A percentile compares a stretch with the other conserved stretches of the same genome.
Evolutionary conservation across 352 stramenopile species (phyloP).

Genomic region (Phytophthora crassamura): DNA sequence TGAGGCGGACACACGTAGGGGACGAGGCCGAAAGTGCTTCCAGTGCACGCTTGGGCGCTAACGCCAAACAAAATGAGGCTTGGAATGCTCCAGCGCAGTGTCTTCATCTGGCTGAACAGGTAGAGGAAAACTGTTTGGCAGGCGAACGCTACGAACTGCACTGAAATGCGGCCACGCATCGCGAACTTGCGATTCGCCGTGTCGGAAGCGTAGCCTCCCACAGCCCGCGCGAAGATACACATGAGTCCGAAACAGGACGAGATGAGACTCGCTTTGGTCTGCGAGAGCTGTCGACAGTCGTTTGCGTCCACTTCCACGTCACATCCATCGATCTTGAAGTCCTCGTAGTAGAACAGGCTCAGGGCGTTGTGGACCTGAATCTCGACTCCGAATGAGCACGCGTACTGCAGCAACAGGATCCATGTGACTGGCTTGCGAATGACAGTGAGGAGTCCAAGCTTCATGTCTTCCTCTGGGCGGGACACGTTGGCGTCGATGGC

Average conservation of each 20-base stretch:
- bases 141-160: constrained; percentile 65
- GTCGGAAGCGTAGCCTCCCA: too few species aligned
- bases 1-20: constrained; percentile 41
- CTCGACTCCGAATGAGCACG: constrained; percentile 94
- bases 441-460: constrained; percentile 49
- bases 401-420: constrained; percentile 92
- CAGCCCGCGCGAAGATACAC: constrained; percentile 90
- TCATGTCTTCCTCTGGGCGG: constrained; percentile 32
- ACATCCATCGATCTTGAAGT: constrained; percentile 74
- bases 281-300: constrained; percentile 39
- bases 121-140: constrained; percentile 79
- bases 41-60: constrained; percentile 60
- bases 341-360: constrained; percentile 91
- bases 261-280: constrained; percentile 69
- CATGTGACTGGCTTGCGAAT: constrained; percentile 76
- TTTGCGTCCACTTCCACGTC: constrained; percentile 29
- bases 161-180: too few species aligned
- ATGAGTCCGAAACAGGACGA: constrained; percentile 94
- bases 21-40: constrained; percentile 61
- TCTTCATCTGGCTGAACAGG: constrained; percentile 71
- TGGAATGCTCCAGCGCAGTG: constrained; percentile 59
- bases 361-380: constrained; percentile 95
- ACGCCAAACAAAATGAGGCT: constrained; percentile 87
- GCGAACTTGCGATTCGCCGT: too few species aligned
- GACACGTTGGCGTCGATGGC: constrained; percentile 14